Percentiles rank a stretch among this genome's conserved stretches.
phyloP scores from a whole-genome alignment of 768 basidiomycete genomes.

The Boletus edulis region DNA sequence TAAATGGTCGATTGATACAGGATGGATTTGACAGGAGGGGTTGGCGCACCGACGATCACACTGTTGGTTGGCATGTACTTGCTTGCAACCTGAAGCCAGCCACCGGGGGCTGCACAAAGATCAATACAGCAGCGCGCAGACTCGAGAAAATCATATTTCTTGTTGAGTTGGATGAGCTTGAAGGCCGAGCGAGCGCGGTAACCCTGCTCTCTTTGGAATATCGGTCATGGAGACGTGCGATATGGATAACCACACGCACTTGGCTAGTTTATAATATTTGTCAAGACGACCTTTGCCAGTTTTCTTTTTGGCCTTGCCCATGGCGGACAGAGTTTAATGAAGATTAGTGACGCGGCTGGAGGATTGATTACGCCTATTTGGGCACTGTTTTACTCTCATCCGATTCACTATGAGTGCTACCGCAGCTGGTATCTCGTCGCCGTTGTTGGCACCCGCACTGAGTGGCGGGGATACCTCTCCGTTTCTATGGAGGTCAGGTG shows the following conservation, averaged over 20 bases:
- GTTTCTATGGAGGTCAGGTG: constrained; percentile 44
- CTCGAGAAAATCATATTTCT: constrained; percentile 93
- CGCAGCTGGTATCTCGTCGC: constrained; percentile 15
- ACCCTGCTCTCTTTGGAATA: constrained; percentile 81
- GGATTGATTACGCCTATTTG: constrained; percentile 19
- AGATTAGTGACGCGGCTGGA: not conserved
- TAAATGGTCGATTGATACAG: constrained; percentile 8
- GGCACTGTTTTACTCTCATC: not conserved
- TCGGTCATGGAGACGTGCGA: constrained; percentile 6
- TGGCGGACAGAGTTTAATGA: constrained; percentile 20
- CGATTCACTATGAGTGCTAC: constrained; percentile 16
- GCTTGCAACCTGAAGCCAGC: constrained; percentile 98
- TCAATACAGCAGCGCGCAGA: constrained; percentile 91
- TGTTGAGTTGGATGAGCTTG: constrained; percentile 98
- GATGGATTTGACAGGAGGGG: constrained; percentile 5
- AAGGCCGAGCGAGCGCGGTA: constrained; percentile 99
- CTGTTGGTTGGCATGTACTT: constrained; percentile 96
- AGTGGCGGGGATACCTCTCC: constrained; percentile 10
- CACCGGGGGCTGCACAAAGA: constrained; percentile 97
- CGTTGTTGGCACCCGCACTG: constrained; percentile 22
- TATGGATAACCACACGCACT: constrained; percentile 41
- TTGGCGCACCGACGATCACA: constrained; percentile 80
- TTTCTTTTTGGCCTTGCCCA: constrained; percentile 89
- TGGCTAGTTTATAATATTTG: constrained; percentile 96
- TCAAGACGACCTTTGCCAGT: constrained; percentile 94